Conservation (phyloP, 257 asterid species). For the Forsythia viridissima region DNA sequence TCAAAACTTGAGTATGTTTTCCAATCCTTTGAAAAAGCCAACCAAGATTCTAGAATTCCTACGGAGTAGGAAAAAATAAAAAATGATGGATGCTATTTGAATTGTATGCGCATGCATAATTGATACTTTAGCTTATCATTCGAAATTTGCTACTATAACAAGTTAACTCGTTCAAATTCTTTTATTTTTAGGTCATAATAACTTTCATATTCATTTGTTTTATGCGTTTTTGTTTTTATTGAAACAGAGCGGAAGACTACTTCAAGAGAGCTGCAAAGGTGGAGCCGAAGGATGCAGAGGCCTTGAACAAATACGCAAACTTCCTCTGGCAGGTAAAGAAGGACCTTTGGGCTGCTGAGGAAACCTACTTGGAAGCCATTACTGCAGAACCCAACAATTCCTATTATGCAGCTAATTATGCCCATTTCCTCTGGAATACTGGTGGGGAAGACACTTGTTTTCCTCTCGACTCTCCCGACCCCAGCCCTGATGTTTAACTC, state of each 20-base stretch:
- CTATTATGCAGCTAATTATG: conserved; percentile 78
- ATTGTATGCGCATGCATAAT: not conserved
- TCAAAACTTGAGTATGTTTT: conserved; percentile 24
- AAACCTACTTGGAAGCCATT: conserved; percentile 76
- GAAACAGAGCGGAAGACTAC: conserved; percentile 86
- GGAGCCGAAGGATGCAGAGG: conserved; percentile 94
- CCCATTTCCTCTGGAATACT: conserved; percentile 89
- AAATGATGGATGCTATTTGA: not conserved
- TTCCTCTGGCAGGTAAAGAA: conserved; percentile 85
- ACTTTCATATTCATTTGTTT: conserved; percentile 15
- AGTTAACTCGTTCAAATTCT: not conserved
- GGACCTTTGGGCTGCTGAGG: conserved; percentile 89
- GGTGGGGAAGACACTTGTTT: conserved; percentile 99
- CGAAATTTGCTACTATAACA: not conserved
- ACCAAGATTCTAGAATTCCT: conserved; percentile 10
- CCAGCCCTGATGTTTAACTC: conserved; percentile 29
- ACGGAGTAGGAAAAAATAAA: conserved; percentile 4
- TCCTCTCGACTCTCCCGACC: conserved; percentile 55
- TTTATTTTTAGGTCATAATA: not conserved
- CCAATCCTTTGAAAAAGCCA: conserved; percentile 25
- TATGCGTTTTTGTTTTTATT: not conserved
- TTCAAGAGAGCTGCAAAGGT: conserved; percentile 74
- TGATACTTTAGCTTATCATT: not conserved
- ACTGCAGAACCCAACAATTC: conserved; percentile 69
- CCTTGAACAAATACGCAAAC: conserved; percentile 77